Evolutionary conservation across 1,139 yeast species (phyloP), one percentile per base, ranked within the genome.

Genomic region (Geotrichum aggregatum): DNA sequence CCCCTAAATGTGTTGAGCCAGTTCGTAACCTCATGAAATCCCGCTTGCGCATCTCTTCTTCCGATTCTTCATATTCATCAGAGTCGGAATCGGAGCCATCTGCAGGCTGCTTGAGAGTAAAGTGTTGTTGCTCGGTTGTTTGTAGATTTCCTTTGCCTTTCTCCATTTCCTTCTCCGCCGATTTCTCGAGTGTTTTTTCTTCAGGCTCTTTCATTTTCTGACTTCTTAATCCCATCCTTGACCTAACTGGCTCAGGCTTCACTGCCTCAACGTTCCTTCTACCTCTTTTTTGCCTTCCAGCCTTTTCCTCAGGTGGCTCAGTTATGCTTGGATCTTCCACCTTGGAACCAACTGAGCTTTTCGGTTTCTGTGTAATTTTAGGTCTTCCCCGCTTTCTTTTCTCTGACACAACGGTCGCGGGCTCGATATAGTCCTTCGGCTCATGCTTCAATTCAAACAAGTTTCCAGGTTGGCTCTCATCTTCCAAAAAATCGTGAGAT

Each of bases 1-100:
- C 40, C 31, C 35, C 14, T 21, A 46, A 34, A 16, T 33, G 38
- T 28, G 31, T 18, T 13, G 44, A 31, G 3, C 54, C 47, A 30
- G 47, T 50, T 42, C 54, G 33, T 4, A 50, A 44, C 14, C 54
- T 33, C 50, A 50, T 50, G 39, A 50, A 26, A 14, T 50, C 54
- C 13, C 54, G 44, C 21, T 46, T 46, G 8, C 47, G 40, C 30
- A 46, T 36, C 21, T 50, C 54, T 41, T 46, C 50, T 21, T 47
- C 47, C 18, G 49, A 36, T 30, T 46, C 54, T 8, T 46, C 47
- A 21, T 10, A 2, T 10, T 46, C 50, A 10, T 50, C 50, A 6
- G 50, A 34, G 28, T 46, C 54, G 14, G 19, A 14, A 34, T 50
- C 50, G n/a, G 40, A 33, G 3, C 42, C 53, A 3, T 34, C 36